Evolutionary conservation across 805 yeast species (phyloP).

Genomic region (Jamesozyma gamospora): DNA sequence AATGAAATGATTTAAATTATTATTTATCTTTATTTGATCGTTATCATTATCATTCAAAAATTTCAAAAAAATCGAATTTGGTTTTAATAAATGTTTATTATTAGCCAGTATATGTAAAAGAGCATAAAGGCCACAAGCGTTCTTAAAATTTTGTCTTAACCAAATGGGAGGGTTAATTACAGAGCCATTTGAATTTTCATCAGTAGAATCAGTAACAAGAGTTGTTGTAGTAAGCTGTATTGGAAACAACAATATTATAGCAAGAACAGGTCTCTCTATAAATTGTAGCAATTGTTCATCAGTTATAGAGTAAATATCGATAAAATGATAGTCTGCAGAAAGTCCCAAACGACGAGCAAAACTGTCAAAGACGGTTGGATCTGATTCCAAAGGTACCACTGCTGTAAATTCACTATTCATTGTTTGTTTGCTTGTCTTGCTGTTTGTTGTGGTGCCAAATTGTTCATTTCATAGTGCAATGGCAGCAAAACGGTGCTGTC

Average conservation of each 20-base stretch:
- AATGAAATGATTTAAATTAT: slow-evolving; percentile 6
- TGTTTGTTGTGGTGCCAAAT: too few relatives aligned
- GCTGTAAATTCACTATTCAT: slow-evolving; percentile 20
- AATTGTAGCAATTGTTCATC: slow-evolving; percentile 75
- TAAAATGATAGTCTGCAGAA: slow-evolving; percentile 47
- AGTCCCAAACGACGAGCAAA: slow-evolving; percentile 65
- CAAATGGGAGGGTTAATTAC: slow-evolving; percentile 35
- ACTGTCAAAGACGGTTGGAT: slow-evolving; percentile 70
- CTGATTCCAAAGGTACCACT: slow-evolving; percentile 83
- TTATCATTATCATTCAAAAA: slow-evolving; percentile 31
- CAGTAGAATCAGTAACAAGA: not conserved
- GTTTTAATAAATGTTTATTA: slow-evolving; percentile 19
- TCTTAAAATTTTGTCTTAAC: slow-evolving; percentile 75
- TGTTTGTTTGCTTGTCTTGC: not conserved
- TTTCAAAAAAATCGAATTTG: slow-evolving; percentile 14
- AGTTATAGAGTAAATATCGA: slow-evolving; percentile 75
- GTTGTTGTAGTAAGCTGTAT: slow-evolving; percentile 47
- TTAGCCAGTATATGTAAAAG: slow-evolving; percentile 54
- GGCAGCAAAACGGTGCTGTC: too few relatives aligned
- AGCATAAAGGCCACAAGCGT: slow-evolving; percentile 92
- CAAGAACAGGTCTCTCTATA: slow-evolving; percentile 71
- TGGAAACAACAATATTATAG: slow-evolving; percentile 76
- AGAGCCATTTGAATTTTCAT: not conserved
- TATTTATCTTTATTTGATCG: slow-evolving; percentile 28
- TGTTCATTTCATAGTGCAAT: too few relatives aligned